Evolutionary conservation across 1,284 basidiomycete species (phyloP).

Genomic region (Kalmanozyma brasiliensis): DNA sequence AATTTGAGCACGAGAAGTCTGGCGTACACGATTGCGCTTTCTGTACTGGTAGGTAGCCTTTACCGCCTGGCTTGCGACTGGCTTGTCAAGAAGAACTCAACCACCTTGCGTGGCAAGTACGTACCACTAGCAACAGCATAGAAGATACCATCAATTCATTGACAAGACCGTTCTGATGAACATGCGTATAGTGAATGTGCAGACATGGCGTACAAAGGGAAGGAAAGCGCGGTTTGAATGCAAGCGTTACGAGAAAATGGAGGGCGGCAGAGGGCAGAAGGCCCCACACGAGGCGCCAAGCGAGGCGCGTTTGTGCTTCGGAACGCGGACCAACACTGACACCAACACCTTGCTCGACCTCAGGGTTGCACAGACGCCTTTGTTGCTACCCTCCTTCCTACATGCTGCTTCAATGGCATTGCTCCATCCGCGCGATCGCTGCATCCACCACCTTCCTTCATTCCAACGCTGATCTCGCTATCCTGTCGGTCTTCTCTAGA

Average conservation of each 20-base stretch:
- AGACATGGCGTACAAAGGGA: too few relatives aligned
- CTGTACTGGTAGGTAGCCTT: neutral
- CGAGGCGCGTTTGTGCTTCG: slow-evolving; percentile 4
- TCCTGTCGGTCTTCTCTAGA: too few relatives aligned
- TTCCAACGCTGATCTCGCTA: too few relatives aligned
- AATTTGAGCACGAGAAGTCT: slow-evolving; percentile 15
- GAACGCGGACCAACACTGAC: slow-evolving; percentile 21
- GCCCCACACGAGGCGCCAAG: slow-evolving; percentile 1
- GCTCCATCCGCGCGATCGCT: too few relatives aligned
- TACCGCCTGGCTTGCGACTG: neutral
- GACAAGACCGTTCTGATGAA: too few relatives aligned
- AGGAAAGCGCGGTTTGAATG: too few relatives aligned
- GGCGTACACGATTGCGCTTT: neutral
- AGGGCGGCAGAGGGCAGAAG: neutral
- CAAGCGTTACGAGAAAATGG: too few relatives aligned
- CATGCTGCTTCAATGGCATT: too few relatives aligned
- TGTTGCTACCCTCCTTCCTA: neutral
- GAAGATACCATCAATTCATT: too few relatives aligned
- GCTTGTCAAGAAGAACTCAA: too few relatives aligned
- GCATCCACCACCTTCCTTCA: too few relatives aligned
- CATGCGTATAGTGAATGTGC: too few relatives aligned
- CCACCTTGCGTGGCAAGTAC: neutral
- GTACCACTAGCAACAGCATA: neutral
- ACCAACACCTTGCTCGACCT: slow-evolving; percentile 17
- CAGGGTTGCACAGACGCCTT: neutral